Percentiles rank a stretch among this genome's conserved stretches.
phyloP scores from a whole-genome alignment of 1,139 yeast genomes.

The Pneumocystis sp. region DNA sequence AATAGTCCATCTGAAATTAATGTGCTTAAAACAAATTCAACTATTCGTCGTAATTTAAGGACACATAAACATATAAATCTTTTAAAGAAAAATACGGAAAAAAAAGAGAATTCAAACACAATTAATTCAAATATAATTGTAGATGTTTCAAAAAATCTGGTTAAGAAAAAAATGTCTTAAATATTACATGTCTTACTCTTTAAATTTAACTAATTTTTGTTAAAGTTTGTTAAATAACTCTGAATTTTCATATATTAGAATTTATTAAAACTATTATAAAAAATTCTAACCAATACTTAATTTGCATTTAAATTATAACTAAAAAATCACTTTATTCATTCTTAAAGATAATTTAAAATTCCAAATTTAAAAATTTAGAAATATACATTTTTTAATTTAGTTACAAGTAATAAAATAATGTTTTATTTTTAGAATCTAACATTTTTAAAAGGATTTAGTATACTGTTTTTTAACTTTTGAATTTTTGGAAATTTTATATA shows the following conservation, averaged over 20 bases:
- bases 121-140: not conserved
- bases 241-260: not conserved
- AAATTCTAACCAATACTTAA: not conserved
- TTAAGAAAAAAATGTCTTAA: not conserved
- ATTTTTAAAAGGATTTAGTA: no score
- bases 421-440: no score
- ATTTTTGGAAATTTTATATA: no score
- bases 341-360: not conserved
- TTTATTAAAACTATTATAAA: not conserved
- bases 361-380: no score
- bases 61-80: not conserved
- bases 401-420: no score
- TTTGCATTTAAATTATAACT: no score
- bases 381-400: no score
- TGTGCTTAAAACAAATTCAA: not conserved
- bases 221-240: not conserved
- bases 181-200: not conserved
- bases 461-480: not conserved
- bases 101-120: not conserved
- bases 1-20: not conserved
- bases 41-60: not conserved
- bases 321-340: not conserved
- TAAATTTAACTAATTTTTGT: not conserved
- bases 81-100: not conserved
- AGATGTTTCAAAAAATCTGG: not conserved